A percentile compares a stretch with the other conserved stretches of the same genome.
Conservation (phyloP, 1,139 yeast species). For the Zygosaccharomyces sapae region DNA sequence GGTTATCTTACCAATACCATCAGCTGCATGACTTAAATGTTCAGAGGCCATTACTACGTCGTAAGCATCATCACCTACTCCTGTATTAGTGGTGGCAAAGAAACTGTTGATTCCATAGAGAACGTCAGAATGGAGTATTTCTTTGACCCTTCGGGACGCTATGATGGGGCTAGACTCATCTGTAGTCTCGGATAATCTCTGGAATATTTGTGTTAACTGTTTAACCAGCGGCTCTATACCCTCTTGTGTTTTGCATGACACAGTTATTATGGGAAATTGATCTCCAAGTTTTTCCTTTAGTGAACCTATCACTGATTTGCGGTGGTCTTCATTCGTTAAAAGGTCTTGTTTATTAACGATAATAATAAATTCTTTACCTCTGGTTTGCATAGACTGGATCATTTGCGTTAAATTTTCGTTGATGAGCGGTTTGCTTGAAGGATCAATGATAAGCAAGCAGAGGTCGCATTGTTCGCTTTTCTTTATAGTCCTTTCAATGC, state of each 20-base stretch:
- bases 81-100: slow-evolving; percentile 41
- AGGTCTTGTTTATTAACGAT: slow-evolving; percentile 59
- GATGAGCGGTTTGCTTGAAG: slow-evolving; percentile 16
- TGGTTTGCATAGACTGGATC: slow-evolving; percentile 36
- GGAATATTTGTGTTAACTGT: slow-evolving; percentile 44
- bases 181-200: slow-evolving; percentile 44
- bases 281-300: slow-evolving; percentile 25
- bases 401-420: slow-evolving; percentile 22
- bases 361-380: slow-evolving; percentile 39
- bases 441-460: slow-evolving; percentile 48
- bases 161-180: slow-evolving; percentile 55
- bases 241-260: slow-evolving; percentile 58
- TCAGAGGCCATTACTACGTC: slow-evolving; percentile 85
- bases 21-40: slow-evolving; percentile 66
- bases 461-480: slow-evolving; percentile 60
- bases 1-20: slow-evolving; percentile 87
- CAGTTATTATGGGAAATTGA: slow-evolving; percentile 39
- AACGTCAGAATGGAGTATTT: slow-evolving; percentile 68
- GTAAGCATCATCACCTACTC: slow-evolving; percentile 34
- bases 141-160: slow-evolving; percentile 72
- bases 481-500: slow-evolving; percentile 69
- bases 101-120: slow-evolving; percentile 67
- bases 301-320: slow-evolving; percentile 25
- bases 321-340: slow-evolving; percentile 33
- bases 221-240: slow-evolving; percentile 53